Evolutionary conservation across 1,284 basidiomycete genomes (phyloP).

Genomic region (Gymnopus androsaceus): DNA sequence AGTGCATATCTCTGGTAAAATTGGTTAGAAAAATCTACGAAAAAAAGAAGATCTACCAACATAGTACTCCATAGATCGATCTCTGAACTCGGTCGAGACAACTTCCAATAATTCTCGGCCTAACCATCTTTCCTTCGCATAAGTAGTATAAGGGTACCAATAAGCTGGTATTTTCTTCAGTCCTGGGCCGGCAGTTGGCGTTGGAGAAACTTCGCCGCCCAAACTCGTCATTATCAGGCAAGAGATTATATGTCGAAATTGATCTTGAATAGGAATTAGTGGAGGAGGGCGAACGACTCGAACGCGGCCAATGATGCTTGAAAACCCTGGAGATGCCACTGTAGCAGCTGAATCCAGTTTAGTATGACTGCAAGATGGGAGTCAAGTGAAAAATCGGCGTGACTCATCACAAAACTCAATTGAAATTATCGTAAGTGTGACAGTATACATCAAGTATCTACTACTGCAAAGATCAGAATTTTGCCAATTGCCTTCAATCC

Average conservation of each 20-base stretch:
- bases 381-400: background rate
- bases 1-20: constrained; percentile 77
- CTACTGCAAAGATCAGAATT: too few species aligned
- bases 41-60: constrained; percentile 42
- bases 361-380: background rate
- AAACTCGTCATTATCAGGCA: constrained; percentile 53
- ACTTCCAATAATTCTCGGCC: constrained; percentile 84
- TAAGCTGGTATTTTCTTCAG: constrained; percentile 76
- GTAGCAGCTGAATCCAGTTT: too few species aligned
- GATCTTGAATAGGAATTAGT: constrained; percentile 32
- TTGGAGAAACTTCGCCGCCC: constrained; percentile 35
- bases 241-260: constrained; percentile 55
- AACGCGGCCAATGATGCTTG: constrained; percentile 15
- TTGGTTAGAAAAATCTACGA: constrained; percentile 41
- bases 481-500: too few species aligned
- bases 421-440: too few species aligned
- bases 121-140: constrained; percentile 90
- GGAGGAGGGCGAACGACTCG: constrained; percentile 16
- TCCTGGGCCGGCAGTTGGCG: constrained; percentile 37
- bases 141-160: constrained; percentile 87
- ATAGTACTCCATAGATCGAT: constrained; percentile 91
- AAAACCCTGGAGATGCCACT: constrained; percentile 10
- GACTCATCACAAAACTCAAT: background rate
- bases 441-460: too few species aligned
- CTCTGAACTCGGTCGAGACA: constrained; percentile 87